These are phyloP conservation scores for Suillus bovinus DNA, from an alignment of 768 basidiomycete genomes.

Conservation along the genomic window DNA sequence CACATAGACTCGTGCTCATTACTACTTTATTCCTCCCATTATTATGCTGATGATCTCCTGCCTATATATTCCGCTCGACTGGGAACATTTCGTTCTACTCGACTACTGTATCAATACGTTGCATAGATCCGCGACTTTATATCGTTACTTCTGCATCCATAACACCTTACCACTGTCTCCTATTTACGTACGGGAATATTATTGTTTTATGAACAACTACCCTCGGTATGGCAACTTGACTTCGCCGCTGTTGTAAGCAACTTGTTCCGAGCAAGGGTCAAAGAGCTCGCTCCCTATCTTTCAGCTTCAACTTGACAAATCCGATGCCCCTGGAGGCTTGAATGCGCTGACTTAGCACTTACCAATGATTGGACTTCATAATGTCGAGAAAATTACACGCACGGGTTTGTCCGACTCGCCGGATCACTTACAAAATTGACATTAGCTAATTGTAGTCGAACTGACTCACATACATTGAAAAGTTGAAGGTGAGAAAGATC, in stretches of 20 bases:
- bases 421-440: too few relatives aligned
- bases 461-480: too few relatives aligned
- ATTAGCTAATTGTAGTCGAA: too few relatives aligned
- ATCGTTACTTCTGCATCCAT: constrained; percentile 5
- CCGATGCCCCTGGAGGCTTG: not conserved
- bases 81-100: constrained; percentile 20
- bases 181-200: constrained; percentile 8
- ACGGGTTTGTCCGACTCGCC: too few relatives aligned
- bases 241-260: not conserved
- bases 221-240: not conserved
- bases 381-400: too few relatives aligned
- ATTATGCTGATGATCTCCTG: constrained; percentile 7
- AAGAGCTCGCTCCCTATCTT: not conserved
- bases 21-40: constrained; percentile 25
- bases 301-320: not conserved
- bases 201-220: constrained; percentile 5
- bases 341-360: not conserved
- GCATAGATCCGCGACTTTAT: constrained; percentile 7
- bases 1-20: constrained; percentile 7
- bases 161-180: not conserved
- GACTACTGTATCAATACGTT: constrained; percentile 4
- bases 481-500: constrained; percentile 3
- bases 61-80: constrained; percentile 4
- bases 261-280: not conserved
- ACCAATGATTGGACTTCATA: too few relatives aligned